These are phyloP conservation scores for Jatropha multifida DNA, from an alignment of 441 rosid genomes.

Conservation along the genomic window DNA sequence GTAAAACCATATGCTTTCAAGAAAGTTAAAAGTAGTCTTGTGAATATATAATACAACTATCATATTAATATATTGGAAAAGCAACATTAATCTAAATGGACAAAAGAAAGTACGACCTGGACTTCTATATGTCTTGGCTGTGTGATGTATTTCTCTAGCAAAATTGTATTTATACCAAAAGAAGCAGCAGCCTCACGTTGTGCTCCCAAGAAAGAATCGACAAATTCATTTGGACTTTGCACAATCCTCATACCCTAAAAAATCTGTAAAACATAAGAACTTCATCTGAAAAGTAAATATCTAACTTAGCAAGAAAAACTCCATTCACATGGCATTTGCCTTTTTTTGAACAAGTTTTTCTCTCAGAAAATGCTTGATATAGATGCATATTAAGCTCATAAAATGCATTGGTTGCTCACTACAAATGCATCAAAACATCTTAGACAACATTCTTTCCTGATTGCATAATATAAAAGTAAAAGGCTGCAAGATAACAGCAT, in stretches of 20 bases:
- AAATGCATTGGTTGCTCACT: background rate
- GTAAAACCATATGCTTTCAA: constrained; percentile 2
- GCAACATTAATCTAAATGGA: background rate
- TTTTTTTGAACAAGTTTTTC: background rate
- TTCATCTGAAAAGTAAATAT: constrained; percentile 21
- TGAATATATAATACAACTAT: background rate
- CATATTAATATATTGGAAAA: background rate
- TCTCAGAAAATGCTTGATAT: background rate
- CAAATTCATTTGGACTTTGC: constrained; percentile 58
- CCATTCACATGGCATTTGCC: background rate
- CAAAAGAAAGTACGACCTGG: constrained; percentile 53
- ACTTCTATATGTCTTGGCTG: constrained; percentile 96
- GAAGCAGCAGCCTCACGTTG: constrained; percentile 98
- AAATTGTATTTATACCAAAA: constrained; percentile 80
- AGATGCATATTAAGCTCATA: background rate
- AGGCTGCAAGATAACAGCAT: constrained; percentile 8
- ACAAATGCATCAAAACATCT: background rate
- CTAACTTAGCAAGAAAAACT: background rate
- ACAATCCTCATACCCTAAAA: constrained; percentile 96
- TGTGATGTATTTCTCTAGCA: constrained; percentile 92
- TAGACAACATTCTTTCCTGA: background rate
- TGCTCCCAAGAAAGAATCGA: constrained; percentile 84
- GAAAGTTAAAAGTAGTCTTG: constrained; percentile 5
- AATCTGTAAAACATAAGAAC: constrained; percentile 33
- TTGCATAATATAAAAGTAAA: background rate